Evolutionary conservation across 768 basidiomycete species (phyloP).

Genomic region (Mycena chlorophos): DNA sequence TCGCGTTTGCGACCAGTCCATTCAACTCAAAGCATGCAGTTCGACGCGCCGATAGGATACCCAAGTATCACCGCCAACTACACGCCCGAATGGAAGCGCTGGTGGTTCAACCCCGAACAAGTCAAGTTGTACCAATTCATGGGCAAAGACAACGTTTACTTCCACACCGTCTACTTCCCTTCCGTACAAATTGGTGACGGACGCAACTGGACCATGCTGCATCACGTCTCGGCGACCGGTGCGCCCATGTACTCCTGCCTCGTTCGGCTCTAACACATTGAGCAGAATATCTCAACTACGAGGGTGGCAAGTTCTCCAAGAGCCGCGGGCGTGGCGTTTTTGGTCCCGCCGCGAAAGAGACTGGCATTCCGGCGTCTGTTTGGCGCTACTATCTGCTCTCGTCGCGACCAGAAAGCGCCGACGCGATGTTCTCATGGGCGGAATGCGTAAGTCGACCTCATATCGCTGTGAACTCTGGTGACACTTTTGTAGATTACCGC

Average conservation of each 20-base stretch:
- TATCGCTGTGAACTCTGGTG: background rate
- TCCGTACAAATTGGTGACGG: slow-evolving; percentile 87
- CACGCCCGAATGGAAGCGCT: slow-evolving; percentile 90
- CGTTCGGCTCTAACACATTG: background rate
- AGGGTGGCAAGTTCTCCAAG: slow-evolving; percentile 98
- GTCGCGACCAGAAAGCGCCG: slow-evolving; percentile 88
- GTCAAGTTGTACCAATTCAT: slow-evolving; percentile 97
- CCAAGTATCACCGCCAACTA: slow-evolving; percentile 96
- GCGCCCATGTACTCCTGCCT: slow-evolving; percentile 22
- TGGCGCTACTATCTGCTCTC: slow-evolving; percentile 97
- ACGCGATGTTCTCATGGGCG: slow-evolving; percentile 96
- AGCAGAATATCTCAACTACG: slow-evolving; percentile 94
- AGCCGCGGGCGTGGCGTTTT: slow-evolving; percentile 96
- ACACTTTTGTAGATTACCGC: slow-evolving; percentile 63
- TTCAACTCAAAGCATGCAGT: slow-evolving; percentile 49
- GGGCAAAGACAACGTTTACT: slow-evolving; percentile 99
- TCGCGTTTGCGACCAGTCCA: background rate
- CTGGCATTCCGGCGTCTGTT: slow-evolving; percentile 89
- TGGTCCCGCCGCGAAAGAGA: slow-evolving; percentile 90
- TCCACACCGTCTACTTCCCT: slow-evolving; percentile 96
- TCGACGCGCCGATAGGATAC: slow-evolving; percentile 96
- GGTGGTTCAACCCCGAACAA: slow-evolving; percentile 94
- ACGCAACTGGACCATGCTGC: slow-evolving; percentile 88
- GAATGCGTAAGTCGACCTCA: slow-evolving; percentile 67
- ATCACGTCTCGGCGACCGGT: slow-evolving; percentile 96